Base-by-base conservation (phyloP, 192 early-diverging fungal genomes). In the Podochytrium sp. region DNA sequence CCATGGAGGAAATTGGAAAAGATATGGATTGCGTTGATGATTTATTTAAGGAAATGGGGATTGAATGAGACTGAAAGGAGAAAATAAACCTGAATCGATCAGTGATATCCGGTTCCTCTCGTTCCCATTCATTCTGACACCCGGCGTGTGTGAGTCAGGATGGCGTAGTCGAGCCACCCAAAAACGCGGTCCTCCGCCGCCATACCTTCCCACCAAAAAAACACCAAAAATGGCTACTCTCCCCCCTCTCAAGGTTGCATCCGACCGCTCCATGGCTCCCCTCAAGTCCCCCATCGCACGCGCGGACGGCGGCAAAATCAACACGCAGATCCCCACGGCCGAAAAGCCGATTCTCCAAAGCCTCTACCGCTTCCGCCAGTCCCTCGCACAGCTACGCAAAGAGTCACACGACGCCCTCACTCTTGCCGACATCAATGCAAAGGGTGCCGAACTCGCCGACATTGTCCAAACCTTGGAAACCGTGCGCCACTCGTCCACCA, bases 361-460 rank as follows among this genome's bases (percentile, higher is more conserved):
- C 7, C 73, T 74, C 18, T 65, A 66, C 62, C 25, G 50, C 25
- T 74, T 60, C 51, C 41, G 73, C 27, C 73, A 65, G 18, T 55
- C 49, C 16, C 73, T 74, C 2, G 20, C 27, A 42, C 35, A 63
- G 12, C 59, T 74, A 6, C 41, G 62, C 14, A 74, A 65, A 53
- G 38, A 20, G 5, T 74, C 73, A 1, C 73, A 39, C 73, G 73
- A 62, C 23, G 51, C 42, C 33, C 33, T 74, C 14, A 74, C 73
- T 1, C 49, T 74, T 27, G 27, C 73, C 3, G 73, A 74, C 41
- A 43, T 74, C 25, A 63, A 74, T 50, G 73, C 63, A 12, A 74
- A 74, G 51, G 61, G 49, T 14, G 42, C 63, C 3, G 73, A 74
- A 51, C 51, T 74, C 20, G 7, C 58, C 30, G 60, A 14, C 4